Percentiles rank a stretch among this genome's conserved stretches.
Evolutionary conservation across 2,329 filamentous ascomycete species (phyloP).

Genomic region (Trichophaea hybrida): DNA sequence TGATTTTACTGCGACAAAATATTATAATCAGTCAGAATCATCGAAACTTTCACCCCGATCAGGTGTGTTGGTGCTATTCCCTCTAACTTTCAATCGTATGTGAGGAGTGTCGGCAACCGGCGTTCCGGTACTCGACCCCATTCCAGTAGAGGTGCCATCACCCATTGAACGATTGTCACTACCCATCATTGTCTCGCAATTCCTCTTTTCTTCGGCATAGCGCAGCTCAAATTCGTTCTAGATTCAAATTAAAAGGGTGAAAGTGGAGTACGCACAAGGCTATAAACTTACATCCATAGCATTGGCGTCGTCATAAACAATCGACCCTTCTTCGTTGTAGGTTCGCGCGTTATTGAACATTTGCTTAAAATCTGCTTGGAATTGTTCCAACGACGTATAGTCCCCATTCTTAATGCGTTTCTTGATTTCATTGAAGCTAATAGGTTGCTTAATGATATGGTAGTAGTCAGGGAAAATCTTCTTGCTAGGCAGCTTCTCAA

Average conservation of each 20-base stretch:
- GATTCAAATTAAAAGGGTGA: constrained; percentile 13
- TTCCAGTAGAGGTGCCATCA: constrained; percentile 36
- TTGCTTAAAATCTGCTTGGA: constrained; percentile 67
- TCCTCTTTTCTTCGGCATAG: constrained; percentile 31
- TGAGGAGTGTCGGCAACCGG: constrained; percentile 17
- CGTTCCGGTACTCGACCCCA: constrained; percentile 34
- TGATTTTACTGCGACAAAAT: no score
- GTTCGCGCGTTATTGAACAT: constrained; percentile 84
- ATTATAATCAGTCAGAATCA: constrained; percentile 7
- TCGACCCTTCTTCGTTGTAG: constrained; percentile 91
- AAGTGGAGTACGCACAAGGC: constrained; percentile 2
- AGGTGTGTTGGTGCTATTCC: neutral
- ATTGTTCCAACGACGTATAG: constrained; percentile 65
- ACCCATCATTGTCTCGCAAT: constrained; percentile 39
- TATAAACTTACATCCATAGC: constrained; percentile 63
- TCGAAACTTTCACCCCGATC: constrained; percentile 1
- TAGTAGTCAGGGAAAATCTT: constrained; percentile 92
- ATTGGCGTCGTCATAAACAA: constrained; percentile 84
- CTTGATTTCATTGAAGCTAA: constrained; percentile 90
- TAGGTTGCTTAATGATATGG: constrained; percentile 76
- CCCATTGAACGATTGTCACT: constrained; percentile 31
- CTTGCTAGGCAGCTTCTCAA: constrained; percentile 80
- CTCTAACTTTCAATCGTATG: constrained; percentile 20
- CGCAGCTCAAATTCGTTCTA: constrained; percentile 26
- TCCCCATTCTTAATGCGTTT: constrained; percentile 93